These are phyloP conservation scores for Globisporangium ultimum DNA, from an alignment of 352 stramenopile species.

Conservation along the genomic window DNA sequence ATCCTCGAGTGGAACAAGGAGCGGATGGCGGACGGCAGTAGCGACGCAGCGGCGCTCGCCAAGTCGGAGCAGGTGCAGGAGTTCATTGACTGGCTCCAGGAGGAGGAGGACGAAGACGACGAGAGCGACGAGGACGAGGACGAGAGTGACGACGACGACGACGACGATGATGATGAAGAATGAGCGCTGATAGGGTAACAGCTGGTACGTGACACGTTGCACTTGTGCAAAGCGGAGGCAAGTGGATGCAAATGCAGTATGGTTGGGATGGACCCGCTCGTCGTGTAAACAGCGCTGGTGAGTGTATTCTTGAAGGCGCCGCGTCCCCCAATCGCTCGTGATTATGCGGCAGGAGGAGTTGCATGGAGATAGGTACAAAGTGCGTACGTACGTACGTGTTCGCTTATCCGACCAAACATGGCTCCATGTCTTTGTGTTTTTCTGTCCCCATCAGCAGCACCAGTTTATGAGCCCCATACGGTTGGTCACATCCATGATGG, in stretches of 20 bases:
- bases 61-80: conserved; percentile 81
- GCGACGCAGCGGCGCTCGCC: conserved; percentile 40
- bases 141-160: conserved; percentile 17
- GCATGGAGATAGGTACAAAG: background rate
- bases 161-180: conserved; percentile 9
- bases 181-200: background rate
- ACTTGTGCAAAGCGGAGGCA: background rate
- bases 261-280: no score
- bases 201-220: background rate
- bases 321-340: no score
- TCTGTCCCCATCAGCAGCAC: background rate
- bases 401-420: background rate
- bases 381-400: background rate
- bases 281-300: no score
- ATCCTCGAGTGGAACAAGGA: conserved; percentile 89
- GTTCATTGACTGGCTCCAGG: conserved; percentile 93
- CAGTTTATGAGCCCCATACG: background rate
- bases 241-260: no score
- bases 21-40: conserved; percentile 31
- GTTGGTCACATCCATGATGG: background rate
- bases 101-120: conserved; percentile 55
- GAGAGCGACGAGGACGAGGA: conserved; percentile 39
- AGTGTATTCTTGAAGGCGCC: no score
- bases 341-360: no score
- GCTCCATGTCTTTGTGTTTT: conserved; percentile 10